Evolutionary conservation across 345 rosid genomes (phyloP), one percentile per base, ranked within the genome.

Genomic region (Eucalyptus marginata): DNA sequence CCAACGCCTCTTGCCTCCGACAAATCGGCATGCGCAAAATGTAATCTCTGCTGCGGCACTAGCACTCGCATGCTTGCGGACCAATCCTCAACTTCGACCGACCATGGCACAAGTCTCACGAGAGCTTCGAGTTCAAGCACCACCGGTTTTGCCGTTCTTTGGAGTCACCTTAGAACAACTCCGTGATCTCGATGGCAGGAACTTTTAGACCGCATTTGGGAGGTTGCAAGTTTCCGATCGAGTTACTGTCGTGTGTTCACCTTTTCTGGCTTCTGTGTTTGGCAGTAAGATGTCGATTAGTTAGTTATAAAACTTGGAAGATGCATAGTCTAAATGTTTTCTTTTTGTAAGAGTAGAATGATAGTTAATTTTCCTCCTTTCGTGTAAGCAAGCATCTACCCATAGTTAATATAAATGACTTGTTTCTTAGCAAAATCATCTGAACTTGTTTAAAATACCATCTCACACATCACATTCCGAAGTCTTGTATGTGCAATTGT

Each of bases 71-170:
- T 93, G 94, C 49, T 52, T 92, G 59, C 85, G 49, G 13, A 86
- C 87, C 44, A 87, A 89, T 85, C 94, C 94, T 46, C 81, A 86
- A 3, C 49, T 87, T 46, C 91, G 94, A 6, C 92, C 92, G 15
- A 89, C 93, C 27, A 93, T 92, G 93, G 22, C 20, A 62, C 12
- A 5, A 16, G 50, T 87, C 2, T 87, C 36, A 1, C 52, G 50
- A 86, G 31, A 90, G 89, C 49, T 84, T 84, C 52, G 1, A 7
- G 31, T 49, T 43, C 33, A 24, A 44, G 31, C 2, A 49, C 49
- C 49, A 3, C 52, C 2, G 9, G 52, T 14, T 12, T 27, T 43
- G 22, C 86, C 51, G 2, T 86, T 86, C 52, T 50, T 3, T 3
- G 8, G 16, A 16, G 54, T 86, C 36, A 50, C 18, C 52, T 25